Evolutionary conservation across 108 stramenopile species (phyloP).

Genomic region (Cyclostephanos invisitatus): DNA sequence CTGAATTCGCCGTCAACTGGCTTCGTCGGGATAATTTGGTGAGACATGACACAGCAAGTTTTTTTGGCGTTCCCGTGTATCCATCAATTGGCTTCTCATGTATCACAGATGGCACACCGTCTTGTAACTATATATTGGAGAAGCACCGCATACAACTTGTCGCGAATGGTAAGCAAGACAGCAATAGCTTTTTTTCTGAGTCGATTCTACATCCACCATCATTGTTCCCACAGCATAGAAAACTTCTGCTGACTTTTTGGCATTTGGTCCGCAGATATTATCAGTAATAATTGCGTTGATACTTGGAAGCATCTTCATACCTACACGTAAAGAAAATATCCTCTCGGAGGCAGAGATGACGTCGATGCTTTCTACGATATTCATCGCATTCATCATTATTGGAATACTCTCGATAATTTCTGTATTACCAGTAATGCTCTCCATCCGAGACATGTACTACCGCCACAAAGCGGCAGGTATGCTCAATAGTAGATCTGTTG

Average conservation of each 20-base stretch:
- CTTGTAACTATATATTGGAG: constrained; percentile 49
- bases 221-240: neutral
- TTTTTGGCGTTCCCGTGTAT: neutral
- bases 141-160: constrained; percentile 50
- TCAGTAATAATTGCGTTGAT: constrained; percentile 30
- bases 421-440: constrained; percentile 52
- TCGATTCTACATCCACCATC: no score
- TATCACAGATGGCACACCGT: constrained; percentile 41
- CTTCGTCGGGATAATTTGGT: constrained; percentile 19
- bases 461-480: constrained; percentile 54
- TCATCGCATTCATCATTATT: constrained; percentile 52
- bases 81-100: neutral
- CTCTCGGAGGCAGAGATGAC: constrained; percentile 33
- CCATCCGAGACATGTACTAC: constrained; percentile 62
- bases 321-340: neutral
- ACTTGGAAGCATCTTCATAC: constrained; percentile 41
- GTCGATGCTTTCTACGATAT: constrained; percentile 45
- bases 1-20: constrained; percentile 29
- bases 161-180: constrained; percentile 20
- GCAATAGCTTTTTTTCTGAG: no score
- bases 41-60: neutral
- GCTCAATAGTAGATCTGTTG: constrained; percentile 34
- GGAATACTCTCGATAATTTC: constrained; percentile 49
- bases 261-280: neutral
- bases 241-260: constrained; percentile 3